A percentile compares a stretch with the other conserved stretches of the same genome.
Evolutionary conservation across 371 early-diverging fungal species (phyloP).

Genomic region (Funneliformis caledonium): DNA sequence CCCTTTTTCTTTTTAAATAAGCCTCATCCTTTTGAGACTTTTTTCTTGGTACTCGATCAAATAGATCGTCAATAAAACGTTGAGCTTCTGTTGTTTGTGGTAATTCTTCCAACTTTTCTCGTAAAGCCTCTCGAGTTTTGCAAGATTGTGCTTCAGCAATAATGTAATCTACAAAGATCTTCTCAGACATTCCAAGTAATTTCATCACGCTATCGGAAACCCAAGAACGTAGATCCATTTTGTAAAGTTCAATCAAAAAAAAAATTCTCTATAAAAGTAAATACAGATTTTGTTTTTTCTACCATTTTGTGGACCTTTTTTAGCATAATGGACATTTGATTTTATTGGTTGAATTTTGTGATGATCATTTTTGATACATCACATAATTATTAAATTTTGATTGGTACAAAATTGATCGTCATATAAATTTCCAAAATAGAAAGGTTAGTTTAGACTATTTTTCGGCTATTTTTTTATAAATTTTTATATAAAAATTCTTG

Average conservation of each 20-base stretch:
- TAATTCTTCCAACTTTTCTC: slow-evolving; percentile 5
- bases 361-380: too few relatives aligned
- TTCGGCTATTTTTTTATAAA: too few relatives aligned
- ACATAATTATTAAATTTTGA: too few relatives aligned
- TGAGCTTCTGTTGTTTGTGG: slow-evolving; percentile 12
- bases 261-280: too few relatives aligned
- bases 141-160: slow-evolving; percentile 28
- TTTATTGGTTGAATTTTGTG: too few relatives aligned
- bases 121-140: slow-evolving; percentile 10
- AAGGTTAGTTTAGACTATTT: too few relatives aligned
- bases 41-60: slow-evolving; percentile 26
- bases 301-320: too few relatives aligned
- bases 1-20: slow-evolving; percentile 28
- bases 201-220: slow-evolving; percentile 36
- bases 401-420: too few relatives aligned
- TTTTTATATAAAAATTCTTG: too few relatives aligned
- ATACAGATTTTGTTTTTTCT: too few relatives aligned
- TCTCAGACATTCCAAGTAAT: slow-evolving; percentile 14
- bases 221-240: slow-evolving; percentile 38
- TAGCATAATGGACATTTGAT: too few relatives aligned
- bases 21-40: not conserved
- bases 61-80: slow-evolving; percentile 20
- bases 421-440: too few relatives aligned
- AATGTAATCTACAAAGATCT: slow-evolving; percentile 13
- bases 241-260: not conserved